A percentile compares a stretch with the other conserved stretches of the same genome.
Evolutionary conservation across 2,329 filamentous ascomycete genomes (phyloP).

Genomic region (Akanthomyces dipterigenus): DNA sequence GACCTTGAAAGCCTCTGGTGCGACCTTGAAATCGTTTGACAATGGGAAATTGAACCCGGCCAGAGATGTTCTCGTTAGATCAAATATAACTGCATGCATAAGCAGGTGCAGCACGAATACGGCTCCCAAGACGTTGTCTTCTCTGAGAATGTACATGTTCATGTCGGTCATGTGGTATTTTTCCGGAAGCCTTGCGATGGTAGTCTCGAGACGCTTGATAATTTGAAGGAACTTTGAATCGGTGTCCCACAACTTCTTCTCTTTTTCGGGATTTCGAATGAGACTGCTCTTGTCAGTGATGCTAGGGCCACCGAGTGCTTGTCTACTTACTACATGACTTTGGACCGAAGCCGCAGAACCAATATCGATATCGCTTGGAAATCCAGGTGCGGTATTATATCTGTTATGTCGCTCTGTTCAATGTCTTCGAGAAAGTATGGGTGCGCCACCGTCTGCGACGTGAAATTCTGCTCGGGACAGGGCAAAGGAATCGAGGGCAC

Average conservation of each 20-base stretch:
- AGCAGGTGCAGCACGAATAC: slow-evolving; percentile 21
- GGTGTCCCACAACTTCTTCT: slow-evolving; percentile 10
- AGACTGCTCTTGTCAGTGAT: slow-evolving; percentile 11
- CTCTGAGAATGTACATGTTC: slow-evolving; percentile 18
- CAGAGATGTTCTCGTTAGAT: slow-evolving; percentile 19
- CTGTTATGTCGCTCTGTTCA: slow-evolving; percentile 11
- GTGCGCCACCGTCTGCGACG: slow-evolving; percentile 6
- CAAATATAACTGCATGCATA: slow-evolving; percentile 20
- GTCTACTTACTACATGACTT: slow-evolving; percentile 16
- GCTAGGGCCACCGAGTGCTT: not conserved
- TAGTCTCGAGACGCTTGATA: slow-evolving; percentile 17
- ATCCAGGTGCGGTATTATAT: slow-evolving; percentile 14
- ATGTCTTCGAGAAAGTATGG: slow-evolving; percentile 13
- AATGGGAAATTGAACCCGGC: slow-evolving; percentile 22
- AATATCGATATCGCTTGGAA: slow-evolving; percentile 15
- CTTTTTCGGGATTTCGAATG: slow-evolving; percentile 15
- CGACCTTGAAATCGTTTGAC: slow-evolving; percentile 17
- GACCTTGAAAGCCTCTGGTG: slow-evolving; percentile 15
- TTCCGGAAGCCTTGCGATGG: slow-evolving; percentile 17
- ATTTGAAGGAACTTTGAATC: slow-evolving; percentile 11
- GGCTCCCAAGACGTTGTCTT: slow-evolving; percentile 16
- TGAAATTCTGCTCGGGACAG: slow-evolving; percentile 15
- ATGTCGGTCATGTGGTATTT: slow-evolving; percentile 17
- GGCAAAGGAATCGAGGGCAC: slow-evolving; percentile 18
- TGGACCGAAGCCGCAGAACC: slow-evolving; percentile 17